Evolutionary conservation across 148 eudicot genomes (phyloP), one percentile per base, ranked within the genome.

Genomic region (Rhododendron williamsianum): DNA sequence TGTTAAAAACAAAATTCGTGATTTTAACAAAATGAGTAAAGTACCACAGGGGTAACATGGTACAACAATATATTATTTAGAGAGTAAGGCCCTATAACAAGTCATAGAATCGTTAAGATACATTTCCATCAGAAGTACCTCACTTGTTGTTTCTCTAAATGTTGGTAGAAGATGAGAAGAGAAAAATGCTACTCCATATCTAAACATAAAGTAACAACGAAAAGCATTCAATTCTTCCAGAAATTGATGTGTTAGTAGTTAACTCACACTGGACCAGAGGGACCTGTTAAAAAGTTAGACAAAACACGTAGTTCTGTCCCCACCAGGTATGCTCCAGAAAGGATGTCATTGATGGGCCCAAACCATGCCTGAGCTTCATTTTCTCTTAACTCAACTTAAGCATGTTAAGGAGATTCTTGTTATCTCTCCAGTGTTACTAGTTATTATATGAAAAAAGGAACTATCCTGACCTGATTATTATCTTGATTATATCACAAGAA

Each of bases 381-480:
- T 30, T 52, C 43, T 12, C 30, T 30, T 80, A 25, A 33, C 56
- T 51, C 45, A 58, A 33, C 56, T 51, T 45, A 58, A 23, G 27
- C 27, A 54, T 35, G 21, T 16, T 58, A 19, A 35, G 19, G 33
- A 49, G 82, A 56, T 19, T 35, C 83, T 15, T 56, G 9, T 35
- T 35, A 27, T 79, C 54, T 8, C 21, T 43, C 54, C 2, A 79
- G 8, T 43, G 16, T 15, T 8, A 9, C 71, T 65, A 65, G 12
- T 45, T 43, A 45, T 25, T 43, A 45, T 25, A 23, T 56, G 41
- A 74, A 76, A 21, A 15, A 25, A 30, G 58, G 56, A 78, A 23
- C 33, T 48, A 9, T 77, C 43, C 48, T n/a, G n/a, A 54, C 58
- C 45, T 81, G 82, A 56, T 81, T 19, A 81, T 81, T 81, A 36